phyloP scores from a whole-genome alignment of 257 asterid genomes.

The Paulownia fortunei region DNA sequence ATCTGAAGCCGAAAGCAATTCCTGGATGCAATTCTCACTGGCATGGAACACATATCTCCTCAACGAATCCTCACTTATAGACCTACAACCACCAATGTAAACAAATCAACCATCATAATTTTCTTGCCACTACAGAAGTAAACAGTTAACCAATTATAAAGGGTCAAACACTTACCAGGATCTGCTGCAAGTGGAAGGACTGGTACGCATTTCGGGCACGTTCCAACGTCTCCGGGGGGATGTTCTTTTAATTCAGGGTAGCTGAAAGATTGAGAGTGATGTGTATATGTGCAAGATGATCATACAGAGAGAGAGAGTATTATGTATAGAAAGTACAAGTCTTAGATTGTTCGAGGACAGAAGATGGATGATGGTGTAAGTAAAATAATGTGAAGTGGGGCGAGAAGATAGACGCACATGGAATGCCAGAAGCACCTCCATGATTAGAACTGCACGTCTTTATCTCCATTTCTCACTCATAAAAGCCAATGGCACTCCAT shows the following conservation, averaged over 20 bases:
- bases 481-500: constrained; percentile 70
- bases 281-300: constrained; percentile 5
- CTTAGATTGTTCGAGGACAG: constrained; percentile 47
- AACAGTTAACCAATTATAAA: background rate
- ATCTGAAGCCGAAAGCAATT: constrained; percentile 82
- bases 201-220: constrained; percentile 47
- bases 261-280: constrained; percentile 6
- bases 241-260: constrained; percentile 32
- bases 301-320: constrained; percentile 16
- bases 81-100: constrained; percentile 47
- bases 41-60: constrained; percentile 85
- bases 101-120: background rate
- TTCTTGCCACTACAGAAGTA: too few species aligned
- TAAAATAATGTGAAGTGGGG: constrained; percentile 62
- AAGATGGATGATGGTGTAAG: constrained; percentile 31
- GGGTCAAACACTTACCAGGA: constrained; percentile 60
- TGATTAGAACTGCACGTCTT: constrained; percentile 72
- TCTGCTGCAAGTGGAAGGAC: constrained; percentile 66
- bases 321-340: constrained; percentile 34
- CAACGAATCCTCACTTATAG: constrained; percentile 93
- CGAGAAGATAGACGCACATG: constrained; percentile 76
- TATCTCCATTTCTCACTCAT: constrained; percentile 49
- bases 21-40: constrained; percentile 92
- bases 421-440: constrained; percentile 81
- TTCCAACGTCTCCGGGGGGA: constrained; percentile 3